Evolutionary conservation across 805 yeast genomes (phyloP), one percentile per base, ranked within the genome.

Genomic region (Metschnikowia bowlesiae): DNA sequence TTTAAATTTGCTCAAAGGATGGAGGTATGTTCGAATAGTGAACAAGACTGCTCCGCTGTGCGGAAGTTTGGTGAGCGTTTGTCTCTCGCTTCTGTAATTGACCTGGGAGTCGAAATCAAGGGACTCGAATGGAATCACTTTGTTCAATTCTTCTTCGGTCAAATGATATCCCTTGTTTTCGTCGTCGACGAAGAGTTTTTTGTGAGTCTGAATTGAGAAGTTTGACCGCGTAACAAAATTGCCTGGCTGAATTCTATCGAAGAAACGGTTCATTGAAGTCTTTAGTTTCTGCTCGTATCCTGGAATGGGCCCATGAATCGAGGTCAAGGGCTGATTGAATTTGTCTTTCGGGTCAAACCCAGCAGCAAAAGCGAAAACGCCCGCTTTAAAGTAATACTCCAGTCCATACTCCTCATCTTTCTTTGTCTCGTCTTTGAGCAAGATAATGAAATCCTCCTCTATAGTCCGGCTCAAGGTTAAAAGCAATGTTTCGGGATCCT

Each of bases 81-180:
- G 89, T 50, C 85, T 74, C 61, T 84, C 89, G 11, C 77, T 75
- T 49, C 89, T 70, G 64, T 82, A 66, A 57, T 74, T 78, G n/a
- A 79, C 79, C 34, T 67, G 66, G 36, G 73, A 73, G 47, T 74
- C 71, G 53, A 73, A 73, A 53, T 73, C 76, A 38, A 73, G 58
- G 6, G 56, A 56, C 14, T 62, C 65, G 18, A 16, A 56, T 2
- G 64, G 59, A 6, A 68, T 38, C 1, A 70, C 66, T 13, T 49
- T 54, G 41, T 64, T 66, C 7, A 53, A 54, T 10, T 58, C 55
- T 11, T 59, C 70, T 32, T 57, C 59, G 6, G 67, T 63, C 47
- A 61, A 53, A 47, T 70, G 67, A 46, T 70, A 71, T 16, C 77
- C 76, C 52, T 71, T 72, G 53, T 73, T 73, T 34, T 63, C 51